phyloP scores from a whole-genome alignment of 2,329 filamentous ascomycete genomes.

The Cryphonectria naterciae region DNA sequence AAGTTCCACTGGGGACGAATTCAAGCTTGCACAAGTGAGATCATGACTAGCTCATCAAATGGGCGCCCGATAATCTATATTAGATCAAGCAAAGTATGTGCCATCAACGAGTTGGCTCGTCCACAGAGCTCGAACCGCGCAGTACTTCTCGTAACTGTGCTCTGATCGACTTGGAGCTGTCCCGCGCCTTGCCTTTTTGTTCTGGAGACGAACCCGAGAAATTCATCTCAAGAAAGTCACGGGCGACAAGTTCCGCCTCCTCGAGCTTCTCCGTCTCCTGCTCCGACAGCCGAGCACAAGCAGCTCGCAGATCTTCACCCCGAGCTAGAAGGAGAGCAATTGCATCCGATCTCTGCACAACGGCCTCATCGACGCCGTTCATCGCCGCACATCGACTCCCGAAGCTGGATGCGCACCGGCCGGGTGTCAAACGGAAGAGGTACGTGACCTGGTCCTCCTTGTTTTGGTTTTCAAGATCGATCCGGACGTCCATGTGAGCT shows the following conservation, averaged over 20 bases:
- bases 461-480: constrained; percentile 56
- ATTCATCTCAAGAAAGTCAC: constrained; percentile 57
- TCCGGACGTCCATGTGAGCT: constrained; percentile 72
- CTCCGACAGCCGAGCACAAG: constrained; percentile 69
- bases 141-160: constrained; percentile 14
- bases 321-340: constrained; percentile 69
- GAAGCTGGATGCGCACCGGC: constrained; percentile 79
- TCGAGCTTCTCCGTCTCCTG: constrained; percentile 69
- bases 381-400: constrained; percentile 84
- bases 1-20: not conserved
- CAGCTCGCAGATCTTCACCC: constrained; percentile 76
- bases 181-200: not conserved
- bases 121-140: constrained; percentile 7
- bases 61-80: not conserved
- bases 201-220: constrained; percentile 13
- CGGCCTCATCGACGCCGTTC: constrained; percentile 75
- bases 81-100: too few relatives aligned
- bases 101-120: not conserved
- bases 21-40: not conserved
- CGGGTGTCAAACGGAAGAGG: constrained; percentile 71
- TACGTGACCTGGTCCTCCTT: constrained; percentile 70
- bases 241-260: constrained; percentile 65
- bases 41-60: not conserved
- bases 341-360: constrained; percentile 77
- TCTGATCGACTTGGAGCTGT: not conserved